Percentiles rank a stretch among this genome's conserved stretches.
phyloP scores from a whole-genome alignment of 2,329 filamentous ascomycete species.

The Aspergillus melleus region DNA sequence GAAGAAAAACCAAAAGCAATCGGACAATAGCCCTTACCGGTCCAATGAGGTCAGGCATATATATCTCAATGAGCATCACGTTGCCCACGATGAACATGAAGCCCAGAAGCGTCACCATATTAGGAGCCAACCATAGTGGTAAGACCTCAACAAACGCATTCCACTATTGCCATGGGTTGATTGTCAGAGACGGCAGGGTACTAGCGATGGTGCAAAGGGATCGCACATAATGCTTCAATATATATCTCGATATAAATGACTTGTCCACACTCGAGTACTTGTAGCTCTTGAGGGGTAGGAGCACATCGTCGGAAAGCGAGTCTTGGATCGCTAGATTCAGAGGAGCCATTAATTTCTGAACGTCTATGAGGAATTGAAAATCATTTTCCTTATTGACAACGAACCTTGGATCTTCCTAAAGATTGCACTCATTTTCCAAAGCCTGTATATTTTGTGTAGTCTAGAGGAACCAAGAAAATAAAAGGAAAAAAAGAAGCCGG shows the following conservation, averaged over 20 bases:
- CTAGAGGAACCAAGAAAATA: not conserved
- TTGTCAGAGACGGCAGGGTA: conserved; percentile 11
- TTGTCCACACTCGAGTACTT: conserved; percentile 98
- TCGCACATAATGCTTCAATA: conserved; percentile 90
- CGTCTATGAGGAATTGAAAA: not conserved
- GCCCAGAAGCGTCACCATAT: conserved; percentile 93
- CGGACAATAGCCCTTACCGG: conserved; percentile 60
- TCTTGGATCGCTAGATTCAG: conserved; percentile 45
- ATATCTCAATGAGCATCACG: conserved; percentile 70
- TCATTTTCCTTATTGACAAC: conserved; percentile 12
- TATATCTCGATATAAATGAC: conserved; percentile 88
- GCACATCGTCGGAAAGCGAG: conserved; percentile 80
- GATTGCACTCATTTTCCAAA: conserved; percentile 30
- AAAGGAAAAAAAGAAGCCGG: not conserved
- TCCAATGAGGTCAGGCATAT: conserved; percentile 86
- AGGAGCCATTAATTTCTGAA: conserved; percentile 3
- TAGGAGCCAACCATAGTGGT: conserved; percentile 94
- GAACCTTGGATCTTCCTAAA: conserved; percentile 39
- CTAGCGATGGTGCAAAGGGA: not conserved
- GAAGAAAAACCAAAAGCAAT: not conserved
- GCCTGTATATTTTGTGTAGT: not conserved
- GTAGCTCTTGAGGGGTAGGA: conserved; percentile 90
- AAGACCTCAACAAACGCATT: conserved; percentile 91
- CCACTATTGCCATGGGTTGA: conserved; percentile 63
- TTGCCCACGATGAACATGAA: conserved; percentile 94